Percentiles rank a stretch among this genome's conserved stretches.
Evolutionary conservation across 2,329 filamentous ascomycete genomes (phyloP).

Genomic region (Scedosporium minutisporum): DNA sequence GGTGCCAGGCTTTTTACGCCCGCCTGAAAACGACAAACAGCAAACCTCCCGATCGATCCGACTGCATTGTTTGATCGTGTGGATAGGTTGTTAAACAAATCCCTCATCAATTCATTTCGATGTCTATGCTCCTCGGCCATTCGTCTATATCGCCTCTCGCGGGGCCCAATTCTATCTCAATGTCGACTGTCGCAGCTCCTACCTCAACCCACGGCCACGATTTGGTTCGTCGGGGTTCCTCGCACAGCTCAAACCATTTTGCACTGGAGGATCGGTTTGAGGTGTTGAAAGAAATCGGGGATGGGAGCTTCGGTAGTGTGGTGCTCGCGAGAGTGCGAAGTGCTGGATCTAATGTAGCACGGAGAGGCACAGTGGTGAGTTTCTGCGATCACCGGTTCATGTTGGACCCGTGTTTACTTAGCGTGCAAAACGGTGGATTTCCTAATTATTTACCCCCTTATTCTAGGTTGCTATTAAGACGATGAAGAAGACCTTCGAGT

Average conservation of each 20-base stretch:
- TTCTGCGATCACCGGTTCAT: background rate
- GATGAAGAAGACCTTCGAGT: conserved; percentile 99
- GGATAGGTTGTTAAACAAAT: background rate
- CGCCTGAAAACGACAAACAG: background rate
- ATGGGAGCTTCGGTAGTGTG: conserved; percentile 97
- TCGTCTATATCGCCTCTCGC: background rate
- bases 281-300: conserved; percentile 93
- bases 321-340: conserved; percentile 83
- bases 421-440: background rate
- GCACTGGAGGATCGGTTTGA: conserved; percentile 91
- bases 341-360: conserved; percentile 79
- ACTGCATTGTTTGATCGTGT: background rate
- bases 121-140: background rate
- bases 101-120: background rate
- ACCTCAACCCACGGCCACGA: conserved; percentile 55
- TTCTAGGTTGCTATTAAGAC: conserved; percentile 93
- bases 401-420: background rate
- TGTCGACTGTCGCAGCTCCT: conserved; percentile 8
- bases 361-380: conserved; percentile 84
- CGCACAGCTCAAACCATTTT: conserved; percentile 40
- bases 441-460: background rate
- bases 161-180: conserved; percentile 4
- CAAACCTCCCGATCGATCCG: background rate
- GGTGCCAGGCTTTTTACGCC: conserved; percentile 11
- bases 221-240: conserved; percentile 56